Conservation (phyloP, 2,329 filamentous ascomycete species). For the Ceratocystis lukuohia region DNA sequence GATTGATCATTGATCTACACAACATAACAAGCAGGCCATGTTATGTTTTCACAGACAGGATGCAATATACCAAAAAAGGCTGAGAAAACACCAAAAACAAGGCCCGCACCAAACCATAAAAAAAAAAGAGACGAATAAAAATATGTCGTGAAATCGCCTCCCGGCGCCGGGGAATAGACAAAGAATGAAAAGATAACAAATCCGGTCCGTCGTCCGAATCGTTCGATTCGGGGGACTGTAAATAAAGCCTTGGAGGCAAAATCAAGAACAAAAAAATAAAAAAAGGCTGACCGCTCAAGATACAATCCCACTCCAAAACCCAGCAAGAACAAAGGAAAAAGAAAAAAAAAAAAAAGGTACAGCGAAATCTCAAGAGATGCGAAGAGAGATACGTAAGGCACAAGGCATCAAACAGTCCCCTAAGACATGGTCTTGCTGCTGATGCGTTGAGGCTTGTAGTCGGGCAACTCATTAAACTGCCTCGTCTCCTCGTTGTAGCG, state of each 20-base stretch:
- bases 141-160: neutral
- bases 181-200: neutral
- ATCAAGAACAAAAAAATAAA: constrained; percentile 11
- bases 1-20: too few species aligned
- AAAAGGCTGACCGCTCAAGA: constrained; percentile 6
- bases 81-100: neutral
- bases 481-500: constrained; percentile 65
- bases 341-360: neutral
- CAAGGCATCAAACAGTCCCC: neutral
- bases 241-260: neutral
- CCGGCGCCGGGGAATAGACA: neutral
- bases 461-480: constrained; percentile 75
- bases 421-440: constrained; percentile 2
- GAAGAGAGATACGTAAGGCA: neutral
- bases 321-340: constrained; percentile 8
- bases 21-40: neutral
- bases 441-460: constrained; percentile 54
- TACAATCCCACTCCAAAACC: neutral
- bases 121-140: neutral
- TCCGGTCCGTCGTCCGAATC: neutral
- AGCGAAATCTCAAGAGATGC: neutral
- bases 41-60: neutral
- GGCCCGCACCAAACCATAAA: neutral
- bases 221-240: neutral
- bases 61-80: neutral